Conservation (phyloP, 495 filamentous ascomycete genomes). For the Beverwykella pulmonaria region DNA sequence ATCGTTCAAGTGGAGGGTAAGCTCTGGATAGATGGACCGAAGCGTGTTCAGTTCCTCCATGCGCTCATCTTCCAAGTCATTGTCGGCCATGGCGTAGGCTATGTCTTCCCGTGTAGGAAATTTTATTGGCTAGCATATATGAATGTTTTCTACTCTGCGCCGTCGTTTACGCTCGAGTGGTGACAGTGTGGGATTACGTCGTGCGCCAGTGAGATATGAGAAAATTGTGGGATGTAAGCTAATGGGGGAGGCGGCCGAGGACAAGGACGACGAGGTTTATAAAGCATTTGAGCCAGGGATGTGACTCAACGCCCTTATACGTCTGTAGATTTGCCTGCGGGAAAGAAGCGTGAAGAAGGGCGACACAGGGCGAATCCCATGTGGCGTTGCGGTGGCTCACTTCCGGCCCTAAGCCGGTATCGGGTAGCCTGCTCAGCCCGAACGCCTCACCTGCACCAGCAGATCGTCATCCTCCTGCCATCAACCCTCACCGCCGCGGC, state of each 20-base stretch:
- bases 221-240: background rate
- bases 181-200: no score
- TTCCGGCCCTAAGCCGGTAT: background rate
- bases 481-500: background rate
- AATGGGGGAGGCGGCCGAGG: background rate
- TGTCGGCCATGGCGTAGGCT: conserved; percentile 40
- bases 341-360: background rate
- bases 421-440: background rate
- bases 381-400: background rate
- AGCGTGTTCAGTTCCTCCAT: conserved; percentile 81
- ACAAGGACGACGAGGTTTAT: background rate
- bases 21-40: conserved; percentile 85
- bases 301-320: background rate
- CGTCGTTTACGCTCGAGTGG: no score
- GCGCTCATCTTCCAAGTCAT: conserved; percentile 64
- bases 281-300: background rate
- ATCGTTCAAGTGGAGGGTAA: conserved; percentile 61
- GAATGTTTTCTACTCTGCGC: no score
- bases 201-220: background rate
- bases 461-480: conserved; percentile 1
- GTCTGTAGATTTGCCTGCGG: background rate
- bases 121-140: no score
- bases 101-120: background rate
- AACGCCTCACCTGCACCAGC: background rate
- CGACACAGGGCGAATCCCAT: background rate